Evolutionary conservation across 139 green algal species (phyloP).

Genomic region (Coelastrella sp.): DNA sequence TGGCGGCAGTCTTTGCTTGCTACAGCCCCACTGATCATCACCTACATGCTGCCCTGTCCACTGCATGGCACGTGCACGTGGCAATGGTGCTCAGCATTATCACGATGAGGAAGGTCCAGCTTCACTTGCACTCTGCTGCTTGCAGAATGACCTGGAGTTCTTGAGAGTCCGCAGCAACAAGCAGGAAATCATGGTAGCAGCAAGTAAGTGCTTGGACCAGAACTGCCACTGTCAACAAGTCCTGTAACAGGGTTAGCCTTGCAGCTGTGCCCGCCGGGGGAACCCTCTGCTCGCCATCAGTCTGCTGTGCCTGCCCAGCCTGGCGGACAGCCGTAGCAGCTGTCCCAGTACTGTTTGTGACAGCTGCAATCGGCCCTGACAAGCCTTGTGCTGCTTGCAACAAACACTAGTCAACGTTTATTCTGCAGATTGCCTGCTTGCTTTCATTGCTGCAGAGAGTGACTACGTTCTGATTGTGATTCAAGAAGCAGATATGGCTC

Average conservation of each 20-base stretch:
- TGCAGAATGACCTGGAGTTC: slow-evolving; percentile 88
- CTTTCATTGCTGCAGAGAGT: slow-evolving; percentile 58
- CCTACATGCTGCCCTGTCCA: too few relatives aligned
- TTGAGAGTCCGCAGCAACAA: slow-evolving; percentile 77
- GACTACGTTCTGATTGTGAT: slow-evolving; percentile 88
- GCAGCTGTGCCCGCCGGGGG: background rate
- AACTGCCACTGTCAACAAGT: background rate
- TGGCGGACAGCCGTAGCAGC: too few relatives aligned
- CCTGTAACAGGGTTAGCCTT: background rate
- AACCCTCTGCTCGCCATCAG: too few relatives aligned
- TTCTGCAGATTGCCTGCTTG: background rate
- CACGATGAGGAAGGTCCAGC: background rate
- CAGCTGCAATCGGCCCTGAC: too few relatives aligned
- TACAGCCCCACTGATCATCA: too few relatives aligned
- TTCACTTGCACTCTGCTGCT: background rate
- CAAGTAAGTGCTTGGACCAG: slow-evolving; percentile 53
- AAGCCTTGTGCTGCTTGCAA: background rate
- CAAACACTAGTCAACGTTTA: background rate
- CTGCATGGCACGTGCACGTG: too few relatives aligned
- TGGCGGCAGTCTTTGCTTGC: too few relatives aligned
- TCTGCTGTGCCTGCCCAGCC: too few relatives aligned
- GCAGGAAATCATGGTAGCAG: slow-evolving; percentile 86
- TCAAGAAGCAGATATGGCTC: slow-evolving; percentile 60
- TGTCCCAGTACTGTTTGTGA: too few relatives aligned
- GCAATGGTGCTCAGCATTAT: background rate